phyloP scores from a whole-genome alignment of 23 red algal species.

The Gracilaria domingensis region DNA sequence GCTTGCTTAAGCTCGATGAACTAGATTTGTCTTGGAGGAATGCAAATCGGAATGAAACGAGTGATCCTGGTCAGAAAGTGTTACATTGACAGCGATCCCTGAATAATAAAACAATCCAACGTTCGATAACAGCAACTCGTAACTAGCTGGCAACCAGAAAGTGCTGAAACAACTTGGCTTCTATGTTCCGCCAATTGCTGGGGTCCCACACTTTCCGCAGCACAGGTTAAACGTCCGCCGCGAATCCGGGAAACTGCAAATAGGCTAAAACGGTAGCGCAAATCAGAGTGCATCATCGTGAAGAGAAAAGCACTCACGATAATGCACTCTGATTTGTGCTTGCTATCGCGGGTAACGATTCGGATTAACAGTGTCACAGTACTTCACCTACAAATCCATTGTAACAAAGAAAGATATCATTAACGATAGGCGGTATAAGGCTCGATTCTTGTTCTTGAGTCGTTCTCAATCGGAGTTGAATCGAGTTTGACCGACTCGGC shows the following conservation, averaged over 20 bases:
- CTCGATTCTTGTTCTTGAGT: slow-evolving; percentile 21
- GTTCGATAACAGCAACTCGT: background rate
- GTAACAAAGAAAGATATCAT: background rate
- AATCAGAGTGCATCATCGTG: no score
- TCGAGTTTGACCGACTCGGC: slow-evolving; percentile 14
- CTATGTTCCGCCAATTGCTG: background rate
- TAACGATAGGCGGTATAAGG: slow-evolving; percentile 33
- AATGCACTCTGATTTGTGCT: slow-evolving; percentile 4
- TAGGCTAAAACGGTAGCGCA: background rate
- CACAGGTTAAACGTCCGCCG: background rate
- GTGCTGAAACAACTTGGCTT: background rate
- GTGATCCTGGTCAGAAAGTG: background rate
- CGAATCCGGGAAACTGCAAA: background rate
- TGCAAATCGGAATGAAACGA: background rate
- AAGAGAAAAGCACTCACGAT: background rate
- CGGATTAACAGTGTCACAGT: slow-evolving; percentile 23
- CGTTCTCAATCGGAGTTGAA: slow-evolving; percentile 27
- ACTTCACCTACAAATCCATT: background rate
- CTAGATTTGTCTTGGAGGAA: background rate
- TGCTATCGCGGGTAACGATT: background rate
- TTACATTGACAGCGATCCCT: background rate
- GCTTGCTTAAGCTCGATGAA: background rate
- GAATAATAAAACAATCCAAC: background rate
- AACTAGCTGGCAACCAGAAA: background rate
- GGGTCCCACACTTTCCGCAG: background rate